Percentiles rank a stretch among this genome's conserved stretches.
Conservation (phyloP, 768 basidiomycete genomes). For the Rhizopogon rudus region DNA sequence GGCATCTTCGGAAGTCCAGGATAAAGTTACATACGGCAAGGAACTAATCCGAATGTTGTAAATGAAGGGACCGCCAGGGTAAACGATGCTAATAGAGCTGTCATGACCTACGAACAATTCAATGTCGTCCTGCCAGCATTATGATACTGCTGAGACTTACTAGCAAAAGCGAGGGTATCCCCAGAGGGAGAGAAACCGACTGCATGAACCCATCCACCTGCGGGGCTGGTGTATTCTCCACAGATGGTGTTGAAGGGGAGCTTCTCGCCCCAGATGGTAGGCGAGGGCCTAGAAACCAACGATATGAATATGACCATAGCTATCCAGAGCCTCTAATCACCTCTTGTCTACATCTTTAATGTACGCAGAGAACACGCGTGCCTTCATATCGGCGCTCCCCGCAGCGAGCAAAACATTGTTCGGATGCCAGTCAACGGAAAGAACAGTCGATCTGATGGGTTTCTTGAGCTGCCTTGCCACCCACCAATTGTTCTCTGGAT, state of each 20-base stretch:
- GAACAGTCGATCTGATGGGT: constrained; percentile 91
- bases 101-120: constrained; percentile 71
- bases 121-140: neutral
- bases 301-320: constrained; percentile 1
- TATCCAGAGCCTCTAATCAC: constrained; percentile 34
- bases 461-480: constrained; percentile 96
- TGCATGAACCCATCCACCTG: constrained; percentile 96
- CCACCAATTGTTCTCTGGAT: constrained; percentile 99
- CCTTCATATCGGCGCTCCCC: constrained; percentile 97
- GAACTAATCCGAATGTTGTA: constrained; percentile 72
- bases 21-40: constrained; percentile 79
- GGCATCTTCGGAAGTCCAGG: constrained; percentile 79
- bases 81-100: constrained; percentile 89
- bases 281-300: constrained; percentile 56
- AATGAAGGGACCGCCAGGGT: constrained; percentile 73
- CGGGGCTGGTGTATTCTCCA: constrained; percentile 84
- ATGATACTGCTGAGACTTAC: constrained; percentile 45
- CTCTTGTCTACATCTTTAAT: constrained; percentile 97
- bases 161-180: constrained; percentile 88
- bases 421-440: constrained; percentile 96
- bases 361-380: constrained; percentile 95
- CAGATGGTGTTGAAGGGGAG: constrained; percentile 97
- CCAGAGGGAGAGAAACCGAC: constrained; percentile 97
- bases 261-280: constrained; percentile 96
- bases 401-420: constrained; percentile 97